Conservation (phyloP, 2,329 filamentous ascomycete species). For the Aspergillus viridinutans region DNA sequence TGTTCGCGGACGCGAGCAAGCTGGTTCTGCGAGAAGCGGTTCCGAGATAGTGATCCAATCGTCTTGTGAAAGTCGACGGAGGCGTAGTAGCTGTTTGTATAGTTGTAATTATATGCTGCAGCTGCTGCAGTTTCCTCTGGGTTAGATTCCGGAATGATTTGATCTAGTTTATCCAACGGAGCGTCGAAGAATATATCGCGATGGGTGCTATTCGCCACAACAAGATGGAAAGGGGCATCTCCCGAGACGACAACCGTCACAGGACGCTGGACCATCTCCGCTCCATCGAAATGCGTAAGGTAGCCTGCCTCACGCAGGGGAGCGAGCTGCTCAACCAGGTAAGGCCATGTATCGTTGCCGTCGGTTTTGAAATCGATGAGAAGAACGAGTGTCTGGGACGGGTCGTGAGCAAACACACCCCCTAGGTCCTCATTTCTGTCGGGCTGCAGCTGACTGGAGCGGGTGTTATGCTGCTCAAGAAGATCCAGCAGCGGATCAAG, state of each 20-base stretch:
- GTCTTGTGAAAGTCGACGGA: slow-evolving; percentile 53
- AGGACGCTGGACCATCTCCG: slow-evolving; percentile 30
- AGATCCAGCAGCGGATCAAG: slow-evolving; percentile 60
- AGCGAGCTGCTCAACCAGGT: slow-evolving; percentile 33
- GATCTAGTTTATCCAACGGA: slow-evolving; percentile 30
- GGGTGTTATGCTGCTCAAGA: slow-evolving; percentile 50
- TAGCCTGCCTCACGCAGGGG: slow-evolving; percentile 42
- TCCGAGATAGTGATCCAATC: slow-evolving; percentile 50
- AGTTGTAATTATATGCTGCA: slow-evolving; percentile 39
- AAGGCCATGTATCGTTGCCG: slow-evolving; percentile 32
- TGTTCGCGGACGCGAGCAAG: slow-evolving; percentile 44
- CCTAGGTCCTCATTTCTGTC: slow-evolving; percentile 16
- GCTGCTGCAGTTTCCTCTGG: neutral
- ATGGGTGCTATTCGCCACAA: slow-evolving; percentile 37
- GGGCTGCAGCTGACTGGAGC: slow-evolving; percentile 14
- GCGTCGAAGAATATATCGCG: slow-evolving; percentile 50
- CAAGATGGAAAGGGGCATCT: slow-evolving; percentile 40
- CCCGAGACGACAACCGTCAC: slow-evolving; percentile 48
- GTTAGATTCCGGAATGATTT: neutral
- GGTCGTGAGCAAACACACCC: slow-evolving; percentile 56
- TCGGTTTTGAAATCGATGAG: slow-evolving; percentile 67
- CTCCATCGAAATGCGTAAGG: slow-evolving; percentile 43
- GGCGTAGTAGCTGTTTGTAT: slow-evolving; percentile 63
- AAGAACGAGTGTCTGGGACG: slow-evolving; percentile 54
- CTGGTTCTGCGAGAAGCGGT: slow-evolving; percentile 45